Evolutionary conservation across 2,329 filamentous ascomycete genomes (phyloP), one percentile per base, ranked within the genome.

Genomic region (Karstenula rhodostoma): DNA sequence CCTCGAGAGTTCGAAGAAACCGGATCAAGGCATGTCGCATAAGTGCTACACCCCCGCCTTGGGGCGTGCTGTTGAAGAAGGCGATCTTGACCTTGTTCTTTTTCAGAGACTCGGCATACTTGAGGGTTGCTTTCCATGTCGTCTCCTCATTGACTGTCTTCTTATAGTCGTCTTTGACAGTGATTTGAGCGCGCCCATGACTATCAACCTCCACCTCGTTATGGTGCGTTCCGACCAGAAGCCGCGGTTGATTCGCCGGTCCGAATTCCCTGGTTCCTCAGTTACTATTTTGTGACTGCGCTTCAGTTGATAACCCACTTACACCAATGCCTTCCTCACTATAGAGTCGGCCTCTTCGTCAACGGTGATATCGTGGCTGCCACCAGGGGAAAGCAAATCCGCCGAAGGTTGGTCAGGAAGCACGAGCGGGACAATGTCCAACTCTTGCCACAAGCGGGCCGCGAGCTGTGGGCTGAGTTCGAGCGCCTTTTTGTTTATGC

Each of bases 331-430:
- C 80, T 93, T 94, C 62, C 92, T 84, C 1, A 89, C 89, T 86
- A 94, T 90, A 0, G 89, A 91, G 73, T 94, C 92, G 1, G 92
- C 91, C 75, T 93, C 89, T 73, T 95, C 92, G 68, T 94, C 92
- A 4, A 93, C 84, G n/a, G 83, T 80, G 72, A 87, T 87, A 35
- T 79, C 75, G 48, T 84, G 80, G 82, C 85, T 86, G 63, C 47
- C 44, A n/a, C 59, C 46, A 10, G 56, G 44, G 27, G 29, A 35
- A 29, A 35, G 52, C 4, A 58, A 56, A 27, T 61, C 32, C 46
- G 51, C 47, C 6, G 62, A 37, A n/a, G 56, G 51, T 19, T 67
- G 65, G 12, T 67, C 68, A 37, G 67, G 64, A 19, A 93, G 82
- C 3, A 90, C 85, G 43, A 94, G 82, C 1, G 90, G 89, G 2